Conservation (phyloP, 176 grass and related monocot genomes). For the Oryza glaberrima region DNA sequence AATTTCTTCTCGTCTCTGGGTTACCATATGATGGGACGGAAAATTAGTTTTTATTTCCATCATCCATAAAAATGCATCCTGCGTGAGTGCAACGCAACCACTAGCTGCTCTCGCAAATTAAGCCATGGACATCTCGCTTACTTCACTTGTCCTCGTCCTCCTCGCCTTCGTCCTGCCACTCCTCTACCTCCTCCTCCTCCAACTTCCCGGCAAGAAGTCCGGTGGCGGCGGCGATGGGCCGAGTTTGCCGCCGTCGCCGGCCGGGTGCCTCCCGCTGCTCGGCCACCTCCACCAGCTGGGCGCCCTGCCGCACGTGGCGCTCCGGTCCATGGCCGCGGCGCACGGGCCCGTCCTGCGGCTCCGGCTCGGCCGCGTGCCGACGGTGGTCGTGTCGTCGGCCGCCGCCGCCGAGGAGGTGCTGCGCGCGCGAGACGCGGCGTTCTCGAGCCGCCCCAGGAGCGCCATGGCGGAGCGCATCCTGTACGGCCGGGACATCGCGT, state of each 20-base stretch:
- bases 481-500: constrained; percentile 53
- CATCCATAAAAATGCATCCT: no score
- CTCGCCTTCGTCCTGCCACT: no score
- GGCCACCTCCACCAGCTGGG: constrained; percentile 59
- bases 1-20: no score
- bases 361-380: constrained; percentile 43
- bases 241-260: neutral
- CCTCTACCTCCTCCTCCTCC: no score
- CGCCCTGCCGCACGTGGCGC: constrained; percentile 38
- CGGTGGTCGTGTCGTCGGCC: constrained; percentile 58
- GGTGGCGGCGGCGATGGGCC: no score
- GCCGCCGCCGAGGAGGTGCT: constrained; percentile 51
- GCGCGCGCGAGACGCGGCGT: constrained; percentile 47
- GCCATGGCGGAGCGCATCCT: constrained; percentile 37
- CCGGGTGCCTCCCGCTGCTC: constrained; percentile 40
- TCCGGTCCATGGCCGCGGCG: constrained; percentile 39
- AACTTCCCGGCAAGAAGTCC: no score
- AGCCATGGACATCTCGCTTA: no score
- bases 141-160: no score
- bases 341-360: constrained; percentile 63
- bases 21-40: no score
- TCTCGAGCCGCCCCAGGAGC: constrained; percentile 39
- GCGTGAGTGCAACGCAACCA: no score
- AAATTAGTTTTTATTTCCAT: no score
- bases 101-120: no score